Base-by-base conservation (phyloP, 371 early-diverging fungal genomes). In the Aphelidium insulamus region DNA sequence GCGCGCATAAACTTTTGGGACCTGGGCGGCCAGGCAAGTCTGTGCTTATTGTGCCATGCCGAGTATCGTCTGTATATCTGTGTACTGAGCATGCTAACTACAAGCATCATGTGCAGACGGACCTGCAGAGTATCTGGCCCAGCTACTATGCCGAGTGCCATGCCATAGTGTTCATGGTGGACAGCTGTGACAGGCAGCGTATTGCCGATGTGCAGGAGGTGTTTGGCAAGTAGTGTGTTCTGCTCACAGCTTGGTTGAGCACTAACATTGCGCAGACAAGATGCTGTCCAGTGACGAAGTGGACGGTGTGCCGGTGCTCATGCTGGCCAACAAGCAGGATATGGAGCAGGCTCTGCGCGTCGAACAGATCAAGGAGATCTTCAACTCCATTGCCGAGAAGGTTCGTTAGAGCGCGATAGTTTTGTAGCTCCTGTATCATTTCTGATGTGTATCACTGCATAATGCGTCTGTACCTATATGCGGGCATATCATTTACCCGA, bases 321-420 rank as follows among this genome's bases (percentile, higher is more conserved):
- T 94, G 68, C 47, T 90, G 39, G 87, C 88, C 5, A 94, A 87
- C 52, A 94, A 94, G 43, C 77, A 82, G 49, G 95, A 94, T 49
- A 43, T 64, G 18, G 45, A 53, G n/a, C 62, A 66, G 4, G 72
- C 84, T 0, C 41, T 77, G 33, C 51, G 57, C 15, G 62, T 88
- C n/a, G 82, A 81, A 21, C 65, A 77, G 28, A 67, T 88, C 39
- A 86, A 91, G 46, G 86, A 90, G 39, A 59, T 77, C 16, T 79
- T 94, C 38, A 91, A 87, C 47, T 66, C 63, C 30, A 73, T 90
- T 40, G 87, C 88, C 6, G 55, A 73, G 12, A 62, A 59, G 26
- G 50, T 94, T 6, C 88, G 50, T 4, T 62, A 59, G 6, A 17
- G 59, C 23, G 66, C 53, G 26, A 51, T 43, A 28, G 62, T 59